Evolutionary conservation across 2,329 filamentous ascomycete species (phyloP), one percentile per base, ranked within the genome.

Genomic region (Stemphylium beticola): DNA sequence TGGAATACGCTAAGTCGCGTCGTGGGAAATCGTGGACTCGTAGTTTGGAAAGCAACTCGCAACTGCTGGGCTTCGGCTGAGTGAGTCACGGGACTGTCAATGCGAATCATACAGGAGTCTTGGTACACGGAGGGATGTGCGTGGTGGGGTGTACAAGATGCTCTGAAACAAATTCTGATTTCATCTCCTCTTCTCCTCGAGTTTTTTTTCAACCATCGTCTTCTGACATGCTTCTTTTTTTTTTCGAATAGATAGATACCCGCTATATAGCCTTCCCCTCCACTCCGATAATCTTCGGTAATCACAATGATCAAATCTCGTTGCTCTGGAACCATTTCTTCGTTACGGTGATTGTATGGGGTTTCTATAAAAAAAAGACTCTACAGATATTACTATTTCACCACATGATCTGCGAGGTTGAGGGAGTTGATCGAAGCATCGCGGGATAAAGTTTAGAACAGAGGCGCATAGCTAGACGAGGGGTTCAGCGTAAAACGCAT

Each of bases 1-100:
- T 88, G 85, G 87, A 80, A 83, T 57, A 93, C 90, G 7, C 73
- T 93, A 40, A 77, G 80, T 32, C 79, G 89, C 62, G 88, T 92
- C 4, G 76, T 91, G 0, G 79, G 78, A 4, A 72, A 78, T 50
- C 69, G 80, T 53, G 80, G 80, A 1, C 62, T 82, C 32, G 76
- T 74, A 2, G 68, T 81, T 5, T 82, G 77, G 76, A 70, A 74
- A 38, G 77, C 77, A 11, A 71, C 66, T 34, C 73, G 71, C 42
- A 70, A 74, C 42, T 80, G 78, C 51, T 73, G 64, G 67, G 55
- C 59, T 4, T 53, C 44, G 7, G 26, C 36, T 18, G 22, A 51
- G 6, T 26, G 22, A 37, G 32, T n/a, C n/a, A 20, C 6, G 18
- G 2, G 14, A 15, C 8, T 26, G 24, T 26, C 18, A 3, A 6